These are phyloP conservation scores for Cyclotella sp. DNA, from an alignment of 108 stramenopile species.

Conservation along the genomic window DNA sequence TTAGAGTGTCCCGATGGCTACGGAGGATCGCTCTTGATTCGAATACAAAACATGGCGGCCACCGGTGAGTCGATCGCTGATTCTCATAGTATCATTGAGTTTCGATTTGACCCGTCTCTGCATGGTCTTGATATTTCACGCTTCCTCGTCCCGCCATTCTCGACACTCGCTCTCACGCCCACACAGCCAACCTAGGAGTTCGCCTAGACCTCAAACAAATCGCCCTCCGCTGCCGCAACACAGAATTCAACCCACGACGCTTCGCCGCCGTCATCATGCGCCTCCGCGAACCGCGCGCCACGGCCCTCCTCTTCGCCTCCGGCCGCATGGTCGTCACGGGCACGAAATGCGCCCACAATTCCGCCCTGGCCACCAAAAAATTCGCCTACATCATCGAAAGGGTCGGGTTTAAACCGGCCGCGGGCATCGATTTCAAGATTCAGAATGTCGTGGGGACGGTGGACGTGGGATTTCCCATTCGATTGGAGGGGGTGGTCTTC, in stretches of 20 bases:
- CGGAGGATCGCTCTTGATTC: conserved; percentile 76
- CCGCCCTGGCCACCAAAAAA: conserved; percentile 82
- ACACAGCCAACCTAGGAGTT: conserved; percentile 85
- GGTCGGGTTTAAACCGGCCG: conserved; percentile 77
- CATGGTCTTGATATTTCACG: no score
- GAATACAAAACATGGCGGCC: conserved; percentile 83
- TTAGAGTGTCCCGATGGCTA: conserved; percentile 75
- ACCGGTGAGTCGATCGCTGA: conserved; percentile 51
- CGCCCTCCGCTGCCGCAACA: conserved; percentile 95
- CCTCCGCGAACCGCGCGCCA: conserved; percentile 92
- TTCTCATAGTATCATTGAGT: no score
- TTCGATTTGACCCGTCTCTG: no score
- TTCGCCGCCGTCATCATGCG: conserved; percentile 96
- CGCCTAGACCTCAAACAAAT: conserved; percentile 93
- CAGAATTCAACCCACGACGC: conserved; percentile 98
- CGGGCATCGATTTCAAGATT: conserved; percentile 85
- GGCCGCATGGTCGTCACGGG: conserved; percentile 98
- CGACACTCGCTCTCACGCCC: no score
- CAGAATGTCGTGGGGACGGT: conserved; percentile 98
- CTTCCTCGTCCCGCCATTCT: no score
- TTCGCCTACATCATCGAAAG: conserved; percentile 89
- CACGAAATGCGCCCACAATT: conserved; percentile 88
- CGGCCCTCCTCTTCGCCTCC: conserved; percentile 95
- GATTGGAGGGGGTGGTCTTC: conserved; percentile 96
- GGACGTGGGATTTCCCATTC: conserved; percentile 96